Evolutionary conservation across 2,329 filamentous ascomycete genomes (phyloP), one percentile per base, ranked within the genome.

Genomic region (Blumeriella jaapii): DNA sequence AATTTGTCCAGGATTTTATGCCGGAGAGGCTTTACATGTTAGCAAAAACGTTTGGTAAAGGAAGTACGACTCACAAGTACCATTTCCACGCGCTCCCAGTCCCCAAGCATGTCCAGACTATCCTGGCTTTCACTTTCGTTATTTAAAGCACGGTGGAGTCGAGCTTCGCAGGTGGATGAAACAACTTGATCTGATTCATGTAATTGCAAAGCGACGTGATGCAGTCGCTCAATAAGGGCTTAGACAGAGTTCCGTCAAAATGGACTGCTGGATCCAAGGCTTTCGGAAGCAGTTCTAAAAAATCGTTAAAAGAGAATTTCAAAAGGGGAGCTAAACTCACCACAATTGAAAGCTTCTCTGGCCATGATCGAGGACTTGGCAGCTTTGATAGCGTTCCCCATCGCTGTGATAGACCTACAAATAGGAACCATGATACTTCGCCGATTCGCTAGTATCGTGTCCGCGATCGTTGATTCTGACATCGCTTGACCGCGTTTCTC

Each of bases 71-170:
- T 31, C 31, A 53, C 49, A 23, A 39, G 22, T 20, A 44, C 44
- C 36, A 52, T 41, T 30, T 52, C 45, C 23, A 44, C 24, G 14
- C 42, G 38, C 16, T 38, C 39, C 18, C 45, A 35, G 19, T 38
- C 26, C 14, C 42, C 26, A 20, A 18, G 31, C 27, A 47, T 33
- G 10, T 42, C 44, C 18, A 43, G 36, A 36, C 47, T 51, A 11
- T 38, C 50, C 34, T 53, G 50, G 25, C 50, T 53, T 23, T 53
- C 50, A 27, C n/a, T 8, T 27, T 34, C 39, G 13, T 46, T 24
- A n/a, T 16, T n/a, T n/a, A n/a, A n/a, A n/a, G n/a, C n/a, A n/a
- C n/a, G n/a, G n/a, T n/a, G n/a, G n/a, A n/a, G n/a, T n/a, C n/a
- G n/a, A n/a, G n/a, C n/a, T n/a, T n/a, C n/a, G 18, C 4, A 15